Evolutionary conservation across 495 filamentous ascomycete genomes (phyloP).

Genomic region (Aspergillus campestris): DNA sequence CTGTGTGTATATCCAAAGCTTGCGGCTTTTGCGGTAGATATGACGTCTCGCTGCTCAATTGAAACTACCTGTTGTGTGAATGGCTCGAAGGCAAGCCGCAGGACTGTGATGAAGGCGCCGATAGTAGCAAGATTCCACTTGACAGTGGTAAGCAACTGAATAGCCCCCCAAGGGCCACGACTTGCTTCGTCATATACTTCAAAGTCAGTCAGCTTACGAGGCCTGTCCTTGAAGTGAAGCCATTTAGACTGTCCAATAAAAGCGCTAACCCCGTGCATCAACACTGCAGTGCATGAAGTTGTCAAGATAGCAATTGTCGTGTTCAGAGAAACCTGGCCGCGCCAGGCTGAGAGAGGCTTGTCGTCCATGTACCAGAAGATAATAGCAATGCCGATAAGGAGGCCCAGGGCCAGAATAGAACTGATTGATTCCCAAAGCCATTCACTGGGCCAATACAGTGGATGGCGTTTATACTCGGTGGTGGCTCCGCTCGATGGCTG

Average conservation of each 20-base stretch:
- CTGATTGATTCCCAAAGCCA: conserved; percentile 12
- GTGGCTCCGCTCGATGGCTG: conserved; percentile 1
- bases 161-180: conserved; percentile 31
- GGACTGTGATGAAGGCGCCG: conserved; percentile 21
- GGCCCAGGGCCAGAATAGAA: conserved; percentile 6
- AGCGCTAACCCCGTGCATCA: conserved; percentile 13
- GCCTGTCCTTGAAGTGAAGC: conserved; percentile 22
- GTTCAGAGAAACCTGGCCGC: conserved; percentile 8
- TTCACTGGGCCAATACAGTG: conserved; percentile 11
- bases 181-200: conserved; percentile 34
- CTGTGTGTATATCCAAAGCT: conserved; percentile 11
- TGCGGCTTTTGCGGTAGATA: conserved; percentile 1
- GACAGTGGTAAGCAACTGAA: conserved; percentile 13
- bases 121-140: conserved; percentile 18
- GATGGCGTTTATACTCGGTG: conserved; percentile 13
- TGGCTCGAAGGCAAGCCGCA: conserved; percentile 20
- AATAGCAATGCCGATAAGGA: conserved; percentile 7
- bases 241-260: conserved; percentile 28
- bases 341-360: conserved; percentile 11
- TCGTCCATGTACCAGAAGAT: conserved; percentile 15
- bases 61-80: conserved; percentile 24
- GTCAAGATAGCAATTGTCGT: conserved; percentile 14
- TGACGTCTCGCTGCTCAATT: conserved; percentile 8
- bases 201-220: conserved; percentile 22
- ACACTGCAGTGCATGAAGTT: conserved; percentile 8